Base-by-base conservation (phyloP, 2,329 filamentous ascomycete genomes). In the Aspergillaceae sp. region DNA sequence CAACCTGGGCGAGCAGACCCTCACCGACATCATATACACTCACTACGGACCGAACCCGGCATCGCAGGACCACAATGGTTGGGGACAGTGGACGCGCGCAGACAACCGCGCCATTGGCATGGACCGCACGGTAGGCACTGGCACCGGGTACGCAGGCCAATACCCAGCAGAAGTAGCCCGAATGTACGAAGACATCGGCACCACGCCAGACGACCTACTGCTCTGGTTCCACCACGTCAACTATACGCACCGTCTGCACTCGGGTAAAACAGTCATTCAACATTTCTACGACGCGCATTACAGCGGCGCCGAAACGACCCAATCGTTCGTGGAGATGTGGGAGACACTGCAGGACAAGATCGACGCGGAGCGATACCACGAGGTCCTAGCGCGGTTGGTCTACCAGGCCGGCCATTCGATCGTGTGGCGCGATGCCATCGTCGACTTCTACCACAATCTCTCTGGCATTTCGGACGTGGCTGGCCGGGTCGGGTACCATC, bases 191-290 rank as follows among this genome's bases (percentile, higher is more conserved):
- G 65, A 75, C 38, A 67, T 80, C 11, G 73, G 76, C 9, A 82
- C 77, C 0, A 86, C 83, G 0, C 82, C 83, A 0, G 83, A 86
- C 49, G 71, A 86, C 26, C 67, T 87, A 1, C 63, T 87, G 2
- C 69, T 87, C 2, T 87, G 83, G 83, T 87, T 87, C 65, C 84
- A 87, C 60, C 84, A 87, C 56, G 80, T 87, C 0, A 75, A 76
- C 3, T 87, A 84, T 59, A 84, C 79, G 0, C 77, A 84, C 35
- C 63, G 60, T 5, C 72, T 87, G 1, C 71, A 80, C 7, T 79
- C 75, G 0, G 80, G 81, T 7, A 78, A 82, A 62, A 84, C 83
- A 0, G 80, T 87, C 2, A 82, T 83, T 43, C 80, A 83, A 55
- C 78, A 82, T 56, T 81, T 83, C 60, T 83, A 83, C 56, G 75